Evolutionary conservation across 805 yeast genomes (phyloP), one percentile per base, ranked within the genome.

Genomic region (Lachancea mirantina): DNA sequence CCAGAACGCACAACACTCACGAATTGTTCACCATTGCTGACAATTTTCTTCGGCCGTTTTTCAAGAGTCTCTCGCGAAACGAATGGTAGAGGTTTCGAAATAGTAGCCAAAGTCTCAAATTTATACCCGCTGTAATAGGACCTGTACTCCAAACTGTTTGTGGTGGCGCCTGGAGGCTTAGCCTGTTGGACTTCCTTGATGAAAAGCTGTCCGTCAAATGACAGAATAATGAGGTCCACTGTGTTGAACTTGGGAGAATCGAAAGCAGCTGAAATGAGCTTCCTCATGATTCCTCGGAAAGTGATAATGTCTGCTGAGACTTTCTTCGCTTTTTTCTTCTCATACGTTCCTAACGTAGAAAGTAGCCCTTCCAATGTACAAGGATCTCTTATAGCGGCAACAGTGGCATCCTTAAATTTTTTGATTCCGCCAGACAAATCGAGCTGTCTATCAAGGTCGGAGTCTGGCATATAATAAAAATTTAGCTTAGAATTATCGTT

Each of bases 391-490:
- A 73, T 62, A 1, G 79, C 78, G 41, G 70, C 76, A 27, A 68
- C 65, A 9, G 47, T 43, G 23, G 79, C 31, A 71, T 71, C 53
- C 66, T 63, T 59, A 55, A 81, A 83, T 19, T 74, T 68, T 14
- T 66, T 61, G 45, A 68, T 70, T 0, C 96, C 96, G 2, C 66
- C 70, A 16, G 66, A 63, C 8, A 92, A 64, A 53, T 84, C 87
- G 14, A 76, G 59, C 5, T 64, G 62, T 6, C 68, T 70, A n/a
- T 76, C 74, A n/a, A 82, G 50, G 26, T 72, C 74, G 4, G 76
- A 57, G 50, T 84, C 87, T 10, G 95, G 94, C 19, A 89, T 65
- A 54, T 85, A 92, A 61, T 68, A 88, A 57, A 84, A 85, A n/a
- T 69, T 62, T 32, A 84, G 57, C 3, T 72, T 67, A 0, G 74